These are phyloP conservation scores for Aureobasidium lini DNA, from an alignment of 2,329 filamentous ascomycete species.

Conservation along the genomic window DNA sequence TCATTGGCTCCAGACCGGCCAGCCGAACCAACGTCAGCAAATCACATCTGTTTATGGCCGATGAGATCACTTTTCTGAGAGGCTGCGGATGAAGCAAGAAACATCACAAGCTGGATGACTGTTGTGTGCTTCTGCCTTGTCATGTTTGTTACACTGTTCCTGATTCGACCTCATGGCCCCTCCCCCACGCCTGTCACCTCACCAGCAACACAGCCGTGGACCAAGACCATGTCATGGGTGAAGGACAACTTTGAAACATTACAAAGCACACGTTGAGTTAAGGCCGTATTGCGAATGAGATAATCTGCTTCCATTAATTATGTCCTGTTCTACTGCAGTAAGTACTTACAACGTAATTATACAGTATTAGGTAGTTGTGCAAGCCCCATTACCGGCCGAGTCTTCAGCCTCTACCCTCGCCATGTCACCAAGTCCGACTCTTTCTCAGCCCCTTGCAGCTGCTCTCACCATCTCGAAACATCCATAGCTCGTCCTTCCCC, in stretches of 20 bases:
- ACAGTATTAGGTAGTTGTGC: background rate
- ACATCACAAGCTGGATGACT: background rate
- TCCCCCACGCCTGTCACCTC: constrained; percentile 5
- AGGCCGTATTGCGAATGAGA: background rate
- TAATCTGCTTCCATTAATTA: background rate
- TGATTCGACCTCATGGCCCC: constrained; percentile 7
- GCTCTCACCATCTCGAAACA: background rate
- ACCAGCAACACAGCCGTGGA: background rate
- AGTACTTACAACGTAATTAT: background rate
- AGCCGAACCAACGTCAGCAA: constrained; percentile 4
- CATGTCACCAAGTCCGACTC: background rate
- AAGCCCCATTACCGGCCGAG: background rate
- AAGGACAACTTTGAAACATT: background rate
- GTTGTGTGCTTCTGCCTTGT: background rate
- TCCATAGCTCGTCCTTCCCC: background rate
- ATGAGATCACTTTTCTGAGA: background rate
- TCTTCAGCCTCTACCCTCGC: background rate
- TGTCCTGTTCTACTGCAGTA: background rate
- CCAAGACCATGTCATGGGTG: background rate
- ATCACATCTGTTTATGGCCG: background rate
- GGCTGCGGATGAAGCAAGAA: background rate
- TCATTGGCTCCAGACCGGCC: background rate
- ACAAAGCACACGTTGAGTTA: background rate
- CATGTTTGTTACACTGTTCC: background rate
- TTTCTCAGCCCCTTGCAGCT: background rate